Base-by-base conservation (phyloP, 805 yeast genomes). In the Saccharomyces cerevisiae region DNA sequence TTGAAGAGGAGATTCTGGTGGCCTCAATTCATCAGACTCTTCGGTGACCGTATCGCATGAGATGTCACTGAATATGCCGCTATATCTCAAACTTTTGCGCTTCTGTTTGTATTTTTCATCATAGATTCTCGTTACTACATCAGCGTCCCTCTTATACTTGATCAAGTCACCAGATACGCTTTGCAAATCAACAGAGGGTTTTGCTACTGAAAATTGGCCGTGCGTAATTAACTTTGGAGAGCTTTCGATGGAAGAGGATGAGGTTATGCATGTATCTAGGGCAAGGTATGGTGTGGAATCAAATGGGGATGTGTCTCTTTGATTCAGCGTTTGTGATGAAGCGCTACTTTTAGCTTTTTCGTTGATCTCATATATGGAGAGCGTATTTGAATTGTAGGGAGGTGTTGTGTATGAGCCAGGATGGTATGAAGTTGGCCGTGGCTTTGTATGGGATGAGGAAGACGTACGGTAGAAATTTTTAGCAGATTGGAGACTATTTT, bases 101-200 rank as follows among this genome's bases (percentile, higher is more conserved):
- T 17, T 36, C 22, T 36, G 43, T 36, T 36, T 36, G 17, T 36
- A 36, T 17, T 53, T 56, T n/a, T 52, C 56, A 52, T 55, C 55
- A 41, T 54, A 56, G 8, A 57, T 59, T 49, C 59, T 61, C 6
- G 61, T 51, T 10, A 58, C 57, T 2, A 60, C 51, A 22, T 59
- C 63, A 14, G 54, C 58, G 30, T 63, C 64, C 8, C 51, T 57
- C 47, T 62, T 64, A 29, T 71, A 68, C 36, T 63, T 69, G n/a
- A 70, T 71, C 31, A 71, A 61, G 51, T 71, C 75, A 50, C 75
- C 76, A 55, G 67, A 66, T 26, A 69, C 73, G 50, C 60, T 57
- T 27, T 70, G 59, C 55, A 71, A 30, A 51, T 72, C 74, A 31
- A 72, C 65, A 3, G 70, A 67, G 17, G 73, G 73, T 49, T 69